A percentile compares a stretch with the other conserved stretches of the same genome.
These are phyloP conservation scores for Candida fluviatilis DNA, from an alignment of 805 yeast genomes.

Conservation along the genomic window DNA sequence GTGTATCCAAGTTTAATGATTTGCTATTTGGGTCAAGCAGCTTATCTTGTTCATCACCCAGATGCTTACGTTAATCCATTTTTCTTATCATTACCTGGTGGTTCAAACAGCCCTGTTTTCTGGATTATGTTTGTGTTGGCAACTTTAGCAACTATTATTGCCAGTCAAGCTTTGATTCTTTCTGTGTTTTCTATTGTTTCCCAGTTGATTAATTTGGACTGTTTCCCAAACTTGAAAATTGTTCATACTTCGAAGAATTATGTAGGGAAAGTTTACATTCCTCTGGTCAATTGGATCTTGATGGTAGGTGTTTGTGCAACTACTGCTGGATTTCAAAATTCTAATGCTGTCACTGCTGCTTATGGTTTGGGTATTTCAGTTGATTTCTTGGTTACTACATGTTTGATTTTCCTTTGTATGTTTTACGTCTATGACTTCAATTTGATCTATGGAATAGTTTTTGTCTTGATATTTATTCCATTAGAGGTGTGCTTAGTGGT, in stretches of 20 bases:
- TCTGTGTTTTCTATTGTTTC: conserved; percentile 51
- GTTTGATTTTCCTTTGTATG: conserved; percentile 42
- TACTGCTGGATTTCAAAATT: conserved; percentile 49
- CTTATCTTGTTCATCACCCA: conserved; percentile 42
- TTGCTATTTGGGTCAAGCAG: conserved; percentile 57
- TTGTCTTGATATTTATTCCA: conserved; percentile 39
- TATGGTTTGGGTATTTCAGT: conserved; percentile 57
- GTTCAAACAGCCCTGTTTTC: conserved; percentile 37
- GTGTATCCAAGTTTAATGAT: conserved; percentile 52
- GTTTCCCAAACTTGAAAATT: conserved; percentile 48
- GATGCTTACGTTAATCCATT: conserved; percentile 39
- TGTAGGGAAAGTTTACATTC: conserved; percentile 51
- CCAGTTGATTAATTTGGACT: conserved; percentile 51
- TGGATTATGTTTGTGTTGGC: conserved; percentile 53
- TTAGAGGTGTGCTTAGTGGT: conserved; percentile 44
- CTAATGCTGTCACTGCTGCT: conserved; percentile 52
- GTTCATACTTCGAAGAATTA: conserved; percentile 42
- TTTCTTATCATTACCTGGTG: conserved; percentile 50
- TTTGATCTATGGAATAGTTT: conserved; percentile 30
- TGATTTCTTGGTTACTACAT: conserved; percentile 51
- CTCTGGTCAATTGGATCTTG: conserved; percentile 45
- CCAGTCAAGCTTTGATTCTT: conserved; percentile 56
- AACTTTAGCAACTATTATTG: conserved; percentile 52
- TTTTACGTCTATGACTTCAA: conserved; percentile 39
- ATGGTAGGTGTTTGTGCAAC: conserved; percentile 49